Percentiles rank a stretch among this genome's conserved stretches.
Conservation (phyloP, 306 rosid species). For the Ormosia emarginata region DNA sequence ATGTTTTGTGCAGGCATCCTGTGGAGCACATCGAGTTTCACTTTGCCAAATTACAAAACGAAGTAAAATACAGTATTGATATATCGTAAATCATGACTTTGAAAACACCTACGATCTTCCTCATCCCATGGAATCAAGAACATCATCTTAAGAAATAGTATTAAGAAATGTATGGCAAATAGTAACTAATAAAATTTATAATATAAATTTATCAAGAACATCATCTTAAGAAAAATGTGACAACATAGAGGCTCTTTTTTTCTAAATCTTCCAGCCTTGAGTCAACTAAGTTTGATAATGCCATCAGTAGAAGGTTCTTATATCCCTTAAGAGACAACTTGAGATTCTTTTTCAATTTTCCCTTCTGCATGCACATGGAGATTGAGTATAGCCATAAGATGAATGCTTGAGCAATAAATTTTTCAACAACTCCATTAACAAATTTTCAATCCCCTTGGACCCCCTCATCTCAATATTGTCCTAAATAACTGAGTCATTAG, state of each 20-base stretch:
- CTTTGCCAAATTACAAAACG: too few species aligned
- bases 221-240: neutral
- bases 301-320: neutral
- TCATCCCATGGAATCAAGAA: too few species aligned
- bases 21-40: too few species aligned
- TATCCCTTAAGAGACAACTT: neutral
- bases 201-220: too few species aligned
- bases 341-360: neutral
- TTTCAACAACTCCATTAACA: neutral
- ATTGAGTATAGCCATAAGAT: neutral
- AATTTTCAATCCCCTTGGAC: neutral
- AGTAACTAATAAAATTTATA: too few species aligned
- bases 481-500: neutral
- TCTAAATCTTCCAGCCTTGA: neutral
- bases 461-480: neutral
- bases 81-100: too few species aligned
- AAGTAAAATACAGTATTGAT: too few species aligned
- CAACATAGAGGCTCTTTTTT: neutral
- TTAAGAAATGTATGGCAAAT: too few species aligned
- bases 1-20: too few species aligned
- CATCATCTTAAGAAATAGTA: too few species aligned
- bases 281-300: neutral
- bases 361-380: neutral
- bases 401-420: neutral
- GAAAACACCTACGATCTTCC: too few species aligned